Evolutionary conservation across 176 grass and related monocot genomes (phyloP).

Genomic region (Lolium multiflorum): DNA sequence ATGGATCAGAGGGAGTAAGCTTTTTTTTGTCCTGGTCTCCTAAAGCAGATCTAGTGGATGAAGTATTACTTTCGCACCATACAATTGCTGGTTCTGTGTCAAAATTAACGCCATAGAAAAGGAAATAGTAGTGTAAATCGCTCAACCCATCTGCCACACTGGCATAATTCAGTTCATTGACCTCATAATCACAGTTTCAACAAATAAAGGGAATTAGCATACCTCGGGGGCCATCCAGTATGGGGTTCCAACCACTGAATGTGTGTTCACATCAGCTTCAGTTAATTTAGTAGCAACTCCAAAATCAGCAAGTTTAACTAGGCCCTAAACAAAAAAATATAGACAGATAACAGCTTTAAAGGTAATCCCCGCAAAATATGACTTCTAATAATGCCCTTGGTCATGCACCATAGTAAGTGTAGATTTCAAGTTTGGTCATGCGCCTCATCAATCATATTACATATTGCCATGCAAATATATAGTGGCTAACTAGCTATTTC

Average conservation of each 20-base stretch:
- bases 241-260: slow-evolving; percentile 98
- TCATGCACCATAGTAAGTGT: neutral
- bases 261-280: slow-evolving; percentile 98
- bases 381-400: neutral
- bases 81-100: neutral
- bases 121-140: neutral
- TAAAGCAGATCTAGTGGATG: neutral
- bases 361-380: slow-evolving; percentile 24
- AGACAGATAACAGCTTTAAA: slow-evolving; percentile 30
- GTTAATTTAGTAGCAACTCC: slow-evolving; percentile 99
- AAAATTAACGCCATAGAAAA: neutral
- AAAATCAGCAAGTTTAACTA: slow-evolving; percentile 99
- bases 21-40: slow-evolving; percentile 1
- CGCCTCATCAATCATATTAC: neutral
- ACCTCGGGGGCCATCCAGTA: slow-evolving; percentile 99
- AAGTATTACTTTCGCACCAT: neutral
- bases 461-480: slow-evolving; percentile 8
- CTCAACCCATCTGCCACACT: neutral
- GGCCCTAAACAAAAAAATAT: slow-evolving; percentile 65
- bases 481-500: slow-evolving; percentile 18
- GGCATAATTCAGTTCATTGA: slow-evolving; percentile 14
- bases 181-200: neutral
- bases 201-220: slow-evolving; percentile 21
- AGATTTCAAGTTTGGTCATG: slow-evolving; percentile 28
- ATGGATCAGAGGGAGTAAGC: neutral